phyloP scores from a whole-genome alignment of 169 alveolate species.

The Babesia bigemina region DNA sequence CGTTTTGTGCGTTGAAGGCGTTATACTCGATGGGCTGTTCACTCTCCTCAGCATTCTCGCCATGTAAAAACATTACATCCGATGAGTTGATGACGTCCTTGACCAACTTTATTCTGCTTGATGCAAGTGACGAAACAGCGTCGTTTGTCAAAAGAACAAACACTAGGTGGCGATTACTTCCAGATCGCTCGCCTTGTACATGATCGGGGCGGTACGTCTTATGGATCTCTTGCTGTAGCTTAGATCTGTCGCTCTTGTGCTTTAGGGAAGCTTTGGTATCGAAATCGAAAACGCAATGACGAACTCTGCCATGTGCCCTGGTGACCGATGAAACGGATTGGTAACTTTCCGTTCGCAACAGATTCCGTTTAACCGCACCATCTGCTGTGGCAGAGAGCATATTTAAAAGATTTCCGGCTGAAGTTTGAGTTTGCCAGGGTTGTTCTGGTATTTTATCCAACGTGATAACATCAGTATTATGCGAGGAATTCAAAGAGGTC shows the following conservation, averaged over 20 bases:
- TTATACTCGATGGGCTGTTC: conserved; percentile 16
- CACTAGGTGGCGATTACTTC: conserved; percentile 19
- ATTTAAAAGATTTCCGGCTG: neutral
- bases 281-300: conserved; percentile 51
- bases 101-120: conserved; percentile 42
- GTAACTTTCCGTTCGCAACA: neutral
- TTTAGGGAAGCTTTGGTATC: conserved; percentile 36
- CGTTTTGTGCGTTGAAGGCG: conserved; percentile 2
- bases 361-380: neutral
- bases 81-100: conserved; percentile 60
- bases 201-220: neutral
- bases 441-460: too few relatives aligned
- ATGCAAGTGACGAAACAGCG: conserved; percentile 17
- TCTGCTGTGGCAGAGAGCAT: conserved; percentile 14
- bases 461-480: too few relatives aligned
- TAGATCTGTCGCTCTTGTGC: conserved; percentile 10
- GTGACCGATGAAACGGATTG: conserved; percentile 31
- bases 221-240: conserved; percentile 16
- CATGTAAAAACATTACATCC: conserved; percentile 5
- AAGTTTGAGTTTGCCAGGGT: too few relatives aligned
- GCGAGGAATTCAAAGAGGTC: too few relatives aligned
- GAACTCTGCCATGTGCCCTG: conserved; percentile 55
- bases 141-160: conserved; percentile 35
- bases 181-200: neutral
- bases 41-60: neutral